Base-by-base conservation (phyloP, 1,284 basidiomycete species). In the Cryptococcus amylolentus region DNA sequence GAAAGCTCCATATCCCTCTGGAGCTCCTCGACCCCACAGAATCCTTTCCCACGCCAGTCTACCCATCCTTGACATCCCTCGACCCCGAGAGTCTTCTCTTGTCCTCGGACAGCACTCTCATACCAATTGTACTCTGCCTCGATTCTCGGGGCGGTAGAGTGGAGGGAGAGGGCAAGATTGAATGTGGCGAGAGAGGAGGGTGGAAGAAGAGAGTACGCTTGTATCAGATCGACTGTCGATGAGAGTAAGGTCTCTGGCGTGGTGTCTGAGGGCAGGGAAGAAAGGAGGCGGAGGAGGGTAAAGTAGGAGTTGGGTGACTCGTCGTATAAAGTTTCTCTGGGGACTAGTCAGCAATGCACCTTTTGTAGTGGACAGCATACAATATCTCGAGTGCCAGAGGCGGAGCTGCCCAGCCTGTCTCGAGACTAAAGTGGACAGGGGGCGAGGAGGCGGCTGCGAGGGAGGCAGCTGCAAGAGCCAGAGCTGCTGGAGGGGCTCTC, bases 321-420 rank as follows among this genome's bases (percentile, higher is more conserved):
- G 47, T 86, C 70, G n/a, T 82, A 74, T 8, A 84, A 77, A 0
- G 83, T 79, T 70, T 87, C 86, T 45, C 86, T 87, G 56, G 10
- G n/a, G 12, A n/a, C 10, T 10, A 28, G 16, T 8, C 46, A 65
- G 62, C 45, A 55, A 37, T n/a, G 27, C 14, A n/a, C 39, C n/a
- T 26, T n/a, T 57, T 26, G 57, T 47, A 18, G 43, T 6, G 43
- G 41, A n/a, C n/a, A 3, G 75, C 88, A 70, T 69, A 94, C 88
- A 97, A 76, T 51, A 89, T 83, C 78, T 96, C 93, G 20, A 92
- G 81, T 2, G 93, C 71, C 9, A 87, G 80, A 12, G 88, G 84
- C 6, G 88, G 83, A 20, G 86, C 84, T 4, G 83, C 75, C 89
- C 92, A 96, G 51, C 88, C 88, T 2, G 91, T 87, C 60, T 84